Base-by-base conservation (phyloP, 371 early-diverging fungal genomes). In the Circinella minor region DNA sequence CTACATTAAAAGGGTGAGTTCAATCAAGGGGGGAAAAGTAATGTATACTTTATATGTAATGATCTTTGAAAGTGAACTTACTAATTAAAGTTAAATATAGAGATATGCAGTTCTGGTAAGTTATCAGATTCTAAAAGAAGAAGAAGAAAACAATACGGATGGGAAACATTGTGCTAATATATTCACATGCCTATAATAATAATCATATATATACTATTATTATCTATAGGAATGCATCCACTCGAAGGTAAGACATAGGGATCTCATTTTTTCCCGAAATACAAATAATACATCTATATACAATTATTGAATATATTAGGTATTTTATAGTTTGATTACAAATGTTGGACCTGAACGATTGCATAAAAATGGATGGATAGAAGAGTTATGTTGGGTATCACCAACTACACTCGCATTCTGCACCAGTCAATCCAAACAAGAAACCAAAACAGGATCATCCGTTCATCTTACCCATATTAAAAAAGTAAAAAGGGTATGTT, bases 41-140 rank as follows among this genome's bases (percentile, higher is more conserved):
- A 9, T 43, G 11, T 43, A 43, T 11, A 43, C 9, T 6, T 39
- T 11, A 43, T 43, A 43, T 43, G 43, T 11, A 27, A 27, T 27
- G 2, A 27, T 27, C 0, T 27, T 27, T 27, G 27, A 27, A 43
- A 43, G 15, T 6, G 8, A 51, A 51, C 15, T 51, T 14, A n/a
- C 9, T 43, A 48, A 46, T 34, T 43, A 46, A 36, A 39, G 17
- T 8, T 13, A 38, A 17, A n/a, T 69, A 18, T 60, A 74, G 74
- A 14, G 78, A 81, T 36, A 68, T 78, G 17, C 77, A 78, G 9
- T 78, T 78, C 37, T 81, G 81, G 81, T 74, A 77, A 68, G 47
- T 63, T 51, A 17, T 27, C 27, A 51, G 51, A 15, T 43, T 43
- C 9, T 43, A 43, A 43, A 43, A 43, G 11, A 43, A 3, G 3